Conservation (phyloP, 2,329 filamentous ascomycete species). For the Arthrobotrys pseudoclavata region DNA sequence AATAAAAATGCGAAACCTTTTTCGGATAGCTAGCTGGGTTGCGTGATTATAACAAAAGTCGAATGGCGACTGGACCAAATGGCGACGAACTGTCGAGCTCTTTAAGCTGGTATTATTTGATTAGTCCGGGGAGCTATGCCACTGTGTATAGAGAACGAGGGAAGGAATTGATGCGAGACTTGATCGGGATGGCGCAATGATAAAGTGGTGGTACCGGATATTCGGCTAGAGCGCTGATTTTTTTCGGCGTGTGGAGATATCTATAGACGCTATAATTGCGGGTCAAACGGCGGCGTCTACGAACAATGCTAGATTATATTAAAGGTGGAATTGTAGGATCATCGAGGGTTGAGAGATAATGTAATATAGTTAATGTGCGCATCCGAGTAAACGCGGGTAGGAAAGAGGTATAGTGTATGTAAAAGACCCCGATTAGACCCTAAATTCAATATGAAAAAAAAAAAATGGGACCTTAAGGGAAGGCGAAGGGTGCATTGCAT, state of each 20-base stretch:
- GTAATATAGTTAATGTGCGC: not conserved
- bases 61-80: not conserved
- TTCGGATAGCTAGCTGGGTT: constrained; percentile 20
- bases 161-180: constrained; percentile 50
- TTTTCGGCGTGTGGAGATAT: constrained; percentile 14
- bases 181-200: constrained; percentile 57
- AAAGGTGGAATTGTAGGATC: not conserved
- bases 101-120: constrained; percentile 13
- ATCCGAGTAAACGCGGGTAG: not conserved
- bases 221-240: constrained; percentile 41
- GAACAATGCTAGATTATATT: not conserved
- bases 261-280: constrained; percentile 26
- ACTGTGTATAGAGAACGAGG: not conserved
- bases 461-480: too few relatives aligned
- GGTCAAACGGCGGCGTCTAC: constrained; percentile 11
- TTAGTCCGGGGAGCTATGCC: constrained; percentile 12
- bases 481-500: not conserved
- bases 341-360: not conserved
- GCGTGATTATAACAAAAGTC: constrained; percentile 22
- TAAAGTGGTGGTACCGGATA: constrained; percentile 41
- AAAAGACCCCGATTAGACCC: constrained; percentile 2
- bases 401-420: not conserved
- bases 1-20: not conserved
- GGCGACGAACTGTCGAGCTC: not conserved
- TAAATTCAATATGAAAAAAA: not conserved